Percentiles rank a stretch among this genome's conserved stretches.
Evolutionary conservation across 2,329 filamentous ascomycete species (phyloP).

Genomic region (Myriosclerotinia curreyana): DNA sequence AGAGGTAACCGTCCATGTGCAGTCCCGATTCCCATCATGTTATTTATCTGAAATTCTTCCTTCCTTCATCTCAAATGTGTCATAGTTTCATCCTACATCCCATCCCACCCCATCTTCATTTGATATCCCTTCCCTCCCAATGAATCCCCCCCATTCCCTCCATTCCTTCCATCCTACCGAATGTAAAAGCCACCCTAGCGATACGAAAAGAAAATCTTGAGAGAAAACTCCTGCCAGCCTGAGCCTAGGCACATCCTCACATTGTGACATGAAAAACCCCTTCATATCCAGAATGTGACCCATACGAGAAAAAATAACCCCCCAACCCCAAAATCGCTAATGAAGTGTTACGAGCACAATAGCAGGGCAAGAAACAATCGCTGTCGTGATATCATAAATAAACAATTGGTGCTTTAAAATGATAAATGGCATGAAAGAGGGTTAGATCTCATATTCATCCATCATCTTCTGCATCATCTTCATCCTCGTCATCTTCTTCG

Average conservation of each 20-base stretch:
- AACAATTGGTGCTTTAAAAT: constrained; percentile 24
- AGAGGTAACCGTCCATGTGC: constrained; percentile 19
- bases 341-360: constrained; percentile 27
- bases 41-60: constrained; percentile 7
- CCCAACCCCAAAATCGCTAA: constrained; percentile 24
- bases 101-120: constrained; percentile 3
- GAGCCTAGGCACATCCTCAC: constrained; percentile 16
- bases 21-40: constrained; percentile 1
- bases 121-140: constrained; percentile 11
- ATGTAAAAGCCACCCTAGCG: constrained; percentile 14
- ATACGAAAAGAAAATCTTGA: constrained; percentile 12
- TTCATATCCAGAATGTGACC: constrained; percentile 20
- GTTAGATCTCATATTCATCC: constrained; percentile 24
- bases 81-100: constrained; percentile 12
- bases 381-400: constrained; percentile 38
- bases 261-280: constrained; percentile 19
- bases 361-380: constrained; percentile 28
- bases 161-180: constrained; percentile 21
- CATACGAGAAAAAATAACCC: constrained; percentile 11
- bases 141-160: not conserved
- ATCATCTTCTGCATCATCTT: constrained; percentile 39
- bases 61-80: constrained; percentile 11
- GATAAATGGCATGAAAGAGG: constrained; percentile 7
- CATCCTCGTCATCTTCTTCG: constrained; percentile 39
- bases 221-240: constrained; percentile 22